Percentiles rank a stretch among this genome's conserved stretches.
phyloP scores from a whole-genome alignment of 2,329 filamentous ascomycete species.

The Shiraia sp. region DNA sequence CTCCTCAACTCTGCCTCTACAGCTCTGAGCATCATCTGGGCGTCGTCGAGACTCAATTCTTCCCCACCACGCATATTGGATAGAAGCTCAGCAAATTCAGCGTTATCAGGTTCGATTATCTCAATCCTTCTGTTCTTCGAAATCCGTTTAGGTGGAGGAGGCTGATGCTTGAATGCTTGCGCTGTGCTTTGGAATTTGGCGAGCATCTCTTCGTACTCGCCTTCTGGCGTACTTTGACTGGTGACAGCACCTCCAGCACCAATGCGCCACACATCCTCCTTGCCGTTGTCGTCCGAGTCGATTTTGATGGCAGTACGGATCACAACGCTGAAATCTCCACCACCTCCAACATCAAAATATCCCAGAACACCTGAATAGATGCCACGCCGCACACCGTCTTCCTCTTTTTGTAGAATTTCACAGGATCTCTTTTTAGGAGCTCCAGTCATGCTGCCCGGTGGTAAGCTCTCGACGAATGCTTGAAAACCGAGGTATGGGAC shows the following conservation, averaged over 20 bases:
- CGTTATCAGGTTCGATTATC: constrained; percentile 21
- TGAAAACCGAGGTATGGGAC: constrained; percentile 64
- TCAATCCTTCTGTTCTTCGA: constrained; percentile 16
- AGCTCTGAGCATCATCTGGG: constrained; percentile 21
- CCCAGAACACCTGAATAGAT: constrained; percentile 89
- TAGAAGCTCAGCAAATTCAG: constrained; percentile 24
- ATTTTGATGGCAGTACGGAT: constrained; percentile 76
- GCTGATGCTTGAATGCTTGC: constrained; percentile 30
- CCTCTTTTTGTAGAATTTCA: constrained; percentile 74
- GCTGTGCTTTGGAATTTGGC: constrained; percentile 46
- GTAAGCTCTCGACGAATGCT: constrained; percentile 75
- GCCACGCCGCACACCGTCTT: constrained; percentile 66
- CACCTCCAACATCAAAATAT: constrained; percentile 83
- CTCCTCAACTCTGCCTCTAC: constrained; percentile 18
- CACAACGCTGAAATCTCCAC: constrained; percentile 87
- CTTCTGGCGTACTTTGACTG: constrained; percentile 75
- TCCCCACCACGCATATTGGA: constrained; percentile 18
- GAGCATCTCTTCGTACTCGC: constrained; percentile 87
- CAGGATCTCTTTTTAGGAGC: constrained; percentile 93
- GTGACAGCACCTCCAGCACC: constrained; percentile 92
- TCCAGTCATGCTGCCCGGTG: constrained; percentile 94
- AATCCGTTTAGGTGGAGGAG: constrained; percentile 10
- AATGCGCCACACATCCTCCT: constrained; percentile 72
- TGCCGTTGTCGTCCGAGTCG: constrained; percentile 16
- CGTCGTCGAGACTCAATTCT: constrained; percentile 19